Evolutionary conservation across 768 basidiomycete species (phyloP), one percentile per base, ranked within the genome.

Genomic region (Boletus tylopilopsis): DNA sequence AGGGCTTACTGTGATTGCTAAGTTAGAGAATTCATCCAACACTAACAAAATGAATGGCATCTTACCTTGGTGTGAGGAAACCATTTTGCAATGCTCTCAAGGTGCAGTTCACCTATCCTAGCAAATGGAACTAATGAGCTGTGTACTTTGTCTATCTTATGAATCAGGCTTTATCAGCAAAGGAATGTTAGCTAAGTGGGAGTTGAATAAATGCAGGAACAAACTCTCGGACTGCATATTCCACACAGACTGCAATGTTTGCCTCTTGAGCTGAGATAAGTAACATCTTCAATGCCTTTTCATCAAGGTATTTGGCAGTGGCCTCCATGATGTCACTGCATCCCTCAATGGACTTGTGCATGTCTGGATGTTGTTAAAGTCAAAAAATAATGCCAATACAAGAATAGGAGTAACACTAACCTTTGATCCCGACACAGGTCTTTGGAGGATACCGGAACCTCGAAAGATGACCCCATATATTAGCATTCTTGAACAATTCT

Each of bases 191-290:
- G 30, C 39, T 19, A 39, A 22, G n/a, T n/a, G 2, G 16, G 19
- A 0, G 2, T 0, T 9, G n/a, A n/a, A n/a, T n/a, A n/a, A n/a
- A n/a, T 24, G 6, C 5, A 6, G 6, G 2, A 10, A 25, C 0
- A 2, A 1, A 8, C 49, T 32, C 15, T 33, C n/a, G 16, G 8
- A 50, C 19, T 33, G 53, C 45, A 54, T 40, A 51, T 39, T 27
- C 42, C 2, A 51, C 21, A 40, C n/a, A n/a, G n/a, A n/a, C n/a
- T n/a, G n/a, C n/a, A n/a, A n/a, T n/a, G n/a, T n/a, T n/a, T n/a
- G n/a, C 33, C 18, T 47, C 34, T 23, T 54, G 45, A 2, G 53
- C 45, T 11, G 53, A 51, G n/a, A 51, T 46, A 3, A 51, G 22
- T 5, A 54, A 10, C 45, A 51, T 39, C 30, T 47, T 18, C 16